These are phyloP conservation scores for Coelastrella sp. DNA, from an alignment of 139 green algal species.

Conservation along the genomic window DNA sequence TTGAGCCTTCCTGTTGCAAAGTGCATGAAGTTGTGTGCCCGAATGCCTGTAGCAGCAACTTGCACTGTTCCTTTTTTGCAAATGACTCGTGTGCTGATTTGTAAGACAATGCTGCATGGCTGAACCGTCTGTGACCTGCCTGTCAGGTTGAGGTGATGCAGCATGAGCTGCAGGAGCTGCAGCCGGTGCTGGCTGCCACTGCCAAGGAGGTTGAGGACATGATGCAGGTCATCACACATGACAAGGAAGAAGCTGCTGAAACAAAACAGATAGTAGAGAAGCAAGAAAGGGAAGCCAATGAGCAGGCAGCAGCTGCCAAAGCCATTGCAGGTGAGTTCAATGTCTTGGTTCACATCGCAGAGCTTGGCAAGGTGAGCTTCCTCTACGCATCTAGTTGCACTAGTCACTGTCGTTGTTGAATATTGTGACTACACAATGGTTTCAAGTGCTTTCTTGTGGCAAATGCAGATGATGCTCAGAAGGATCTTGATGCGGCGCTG, in stretches of 20 bases:
- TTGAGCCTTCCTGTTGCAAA: too few species aligned
- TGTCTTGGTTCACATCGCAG: background rate
- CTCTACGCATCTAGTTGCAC: too few species aligned
- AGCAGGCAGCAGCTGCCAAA: slow-evolving; percentile 66
- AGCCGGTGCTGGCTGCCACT: slow-evolving; percentile 79
- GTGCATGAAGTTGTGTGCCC: too few species aligned
- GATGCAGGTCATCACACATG: slow-evolving; percentile 81
- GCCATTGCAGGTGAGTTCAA: slow-evolving; percentile 52
- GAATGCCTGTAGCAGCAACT: background rate
- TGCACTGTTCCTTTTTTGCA: background rate
- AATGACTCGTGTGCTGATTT: background rate
- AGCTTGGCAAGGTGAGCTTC: background rate
- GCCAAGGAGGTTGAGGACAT: slow-evolving; percentile 84
- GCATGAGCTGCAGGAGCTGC: slow-evolving; percentile 79
- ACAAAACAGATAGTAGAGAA: slow-evolving; percentile 58
- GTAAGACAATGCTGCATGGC: background rate
- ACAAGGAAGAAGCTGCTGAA: slow-evolving; percentile 64
- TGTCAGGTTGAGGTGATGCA: slow-evolving; percentile 83
- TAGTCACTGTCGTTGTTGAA: too few species aligned
- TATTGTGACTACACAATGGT: background rate
- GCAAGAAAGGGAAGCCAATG: slow-evolving; percentile 82
- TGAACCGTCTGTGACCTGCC: background rate
- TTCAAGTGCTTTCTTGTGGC: background rate
- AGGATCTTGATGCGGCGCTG: slow-evolving; percentile 77
- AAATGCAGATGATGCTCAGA: slow-evolving; percentile 64